phyloP scores from a whole-genome alignment of 2,329 filamentous ascomycete genomes.

The Ophiostoma himal-ulmi region DNA sequence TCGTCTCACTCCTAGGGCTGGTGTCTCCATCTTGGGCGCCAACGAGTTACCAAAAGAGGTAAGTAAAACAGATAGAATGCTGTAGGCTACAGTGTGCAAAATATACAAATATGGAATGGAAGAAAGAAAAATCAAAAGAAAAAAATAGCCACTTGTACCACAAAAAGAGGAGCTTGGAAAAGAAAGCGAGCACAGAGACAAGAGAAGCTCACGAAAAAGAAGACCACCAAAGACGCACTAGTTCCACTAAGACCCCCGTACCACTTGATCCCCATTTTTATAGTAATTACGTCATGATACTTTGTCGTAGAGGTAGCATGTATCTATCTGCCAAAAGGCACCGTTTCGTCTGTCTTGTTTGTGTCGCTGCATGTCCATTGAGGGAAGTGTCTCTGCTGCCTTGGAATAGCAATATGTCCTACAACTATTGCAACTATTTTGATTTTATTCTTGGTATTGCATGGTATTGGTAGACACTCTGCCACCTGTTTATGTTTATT shows the following conservation, averaged over 20 bases:
- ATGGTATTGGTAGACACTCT: not conserved
- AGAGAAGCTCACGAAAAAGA: not conserved
- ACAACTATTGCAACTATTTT: not conserved
- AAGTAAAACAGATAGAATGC: not conserved
- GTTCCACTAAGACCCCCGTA: not conserved
- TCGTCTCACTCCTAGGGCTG: conserved; percentile 5
- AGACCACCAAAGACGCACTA: not conserved
- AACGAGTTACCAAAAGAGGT: not conserved
- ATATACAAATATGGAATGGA: not conserved
- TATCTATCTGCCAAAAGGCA: not conserved
- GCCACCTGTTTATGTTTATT: not conserved
- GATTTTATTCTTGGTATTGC: not conserved
- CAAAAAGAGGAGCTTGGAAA: not conserved
- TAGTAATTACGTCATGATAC: conserved; percentile 5
- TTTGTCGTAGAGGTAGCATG: not conserved
- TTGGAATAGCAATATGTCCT: not conserved
- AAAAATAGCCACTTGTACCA: not conserved
- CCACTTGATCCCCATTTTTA: not conserved
- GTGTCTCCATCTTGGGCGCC: conserved; percentile 5
- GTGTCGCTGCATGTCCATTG: not conserved
- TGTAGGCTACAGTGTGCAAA: not conserved
- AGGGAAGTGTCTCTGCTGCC: not conserved
- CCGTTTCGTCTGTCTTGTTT: not conserved
- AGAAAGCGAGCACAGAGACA: no score
- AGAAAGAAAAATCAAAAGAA: not conserved